phyloP scores from a whole-genome alignment of 805 yeast species.

The Zygoascus flipseniorum region DNA sequence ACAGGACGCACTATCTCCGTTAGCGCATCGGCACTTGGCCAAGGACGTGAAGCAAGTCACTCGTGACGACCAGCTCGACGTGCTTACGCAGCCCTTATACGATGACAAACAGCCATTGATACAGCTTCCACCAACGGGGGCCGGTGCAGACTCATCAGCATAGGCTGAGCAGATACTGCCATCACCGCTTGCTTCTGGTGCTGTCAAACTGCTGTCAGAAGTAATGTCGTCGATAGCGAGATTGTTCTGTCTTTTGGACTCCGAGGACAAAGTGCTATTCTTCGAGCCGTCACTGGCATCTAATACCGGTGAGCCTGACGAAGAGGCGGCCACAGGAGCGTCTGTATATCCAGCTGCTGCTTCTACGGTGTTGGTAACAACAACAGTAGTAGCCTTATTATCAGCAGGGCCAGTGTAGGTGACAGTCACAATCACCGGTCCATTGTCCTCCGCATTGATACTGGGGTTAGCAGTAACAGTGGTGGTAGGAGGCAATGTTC shows the following conservation, averaged over 20 bases:
- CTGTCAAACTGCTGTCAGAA: background rate
- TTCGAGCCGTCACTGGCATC: background rate
- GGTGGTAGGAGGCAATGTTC: constrained; percentile 13
- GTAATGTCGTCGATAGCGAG: background rate
- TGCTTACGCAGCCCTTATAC: constrained; percentile 13
- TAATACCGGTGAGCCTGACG: background rate
- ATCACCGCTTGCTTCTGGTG: constrained; percentile 1
- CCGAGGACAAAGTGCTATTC: background rate
- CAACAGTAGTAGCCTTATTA: background rate
- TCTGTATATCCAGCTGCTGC: background rate
- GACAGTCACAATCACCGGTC: background rate
- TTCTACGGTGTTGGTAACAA: background rate
- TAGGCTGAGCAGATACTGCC: constrained; percentile 11
- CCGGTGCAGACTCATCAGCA: constrained; percentile 9
- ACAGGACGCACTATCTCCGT: constrained; percentile 3
- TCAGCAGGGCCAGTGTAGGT: background rate
- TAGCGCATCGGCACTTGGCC: constrained; percentile 20
- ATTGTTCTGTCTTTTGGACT: background rate
- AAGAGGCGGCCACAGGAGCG: background rate
- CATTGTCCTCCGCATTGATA: constrained; percentile 3
- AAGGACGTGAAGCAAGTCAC: constrained; percentile 18
- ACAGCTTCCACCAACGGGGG: constrained; percentile 17
- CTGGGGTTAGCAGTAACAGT: constrained; percentile 5
- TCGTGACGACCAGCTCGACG: constrained; percentile 7
- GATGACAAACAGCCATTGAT: constrained; percentile 15